phyloP scores from a whole-genome alignment of 2,329 filamentous ascomycete species.

The Cladosporium sp. region DNA sequence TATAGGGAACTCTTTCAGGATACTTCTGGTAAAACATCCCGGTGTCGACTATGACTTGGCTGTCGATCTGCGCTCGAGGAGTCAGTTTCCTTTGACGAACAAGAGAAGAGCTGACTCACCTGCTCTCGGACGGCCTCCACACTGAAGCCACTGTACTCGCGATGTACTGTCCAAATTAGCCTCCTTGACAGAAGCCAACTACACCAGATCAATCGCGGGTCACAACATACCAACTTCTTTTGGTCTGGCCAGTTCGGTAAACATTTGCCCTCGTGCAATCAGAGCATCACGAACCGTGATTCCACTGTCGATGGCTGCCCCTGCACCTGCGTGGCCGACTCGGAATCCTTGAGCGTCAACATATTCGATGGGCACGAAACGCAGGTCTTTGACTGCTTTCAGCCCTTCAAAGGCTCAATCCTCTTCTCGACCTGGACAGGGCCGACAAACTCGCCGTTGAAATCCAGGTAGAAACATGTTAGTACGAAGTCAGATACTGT shows the following conservation, averaged over 20 bases:
- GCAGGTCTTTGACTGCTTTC: not conserved
- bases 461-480: not conserved
- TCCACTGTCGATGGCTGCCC: too few species aligned
- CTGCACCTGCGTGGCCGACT: not conserved
- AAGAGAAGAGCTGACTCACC: not conserved
- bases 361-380: not conserved
- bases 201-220: too few species aligned
- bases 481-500: not conserved
- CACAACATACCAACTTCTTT: not conserved
- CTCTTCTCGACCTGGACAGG: not conserved
- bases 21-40: not conserved
- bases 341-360: not conserved
- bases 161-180: too few species aligned
- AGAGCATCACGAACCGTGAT: too few species aligned
- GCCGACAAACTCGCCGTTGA: not conserved
- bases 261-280: not conserved
- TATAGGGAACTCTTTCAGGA: not conserved
- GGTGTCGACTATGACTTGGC: not conserved
- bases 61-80: not conserved
- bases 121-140: not conserved
- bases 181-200: too few species aligned
- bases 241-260: not conserved
- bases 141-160: not conserved
- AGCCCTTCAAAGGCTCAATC: not conserved
- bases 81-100: not conserved